Evolutionary conservation across 495 filamentous ascomycete species (phyloP).

Genomic region (Astrothelium subdiscretum): DNA sequence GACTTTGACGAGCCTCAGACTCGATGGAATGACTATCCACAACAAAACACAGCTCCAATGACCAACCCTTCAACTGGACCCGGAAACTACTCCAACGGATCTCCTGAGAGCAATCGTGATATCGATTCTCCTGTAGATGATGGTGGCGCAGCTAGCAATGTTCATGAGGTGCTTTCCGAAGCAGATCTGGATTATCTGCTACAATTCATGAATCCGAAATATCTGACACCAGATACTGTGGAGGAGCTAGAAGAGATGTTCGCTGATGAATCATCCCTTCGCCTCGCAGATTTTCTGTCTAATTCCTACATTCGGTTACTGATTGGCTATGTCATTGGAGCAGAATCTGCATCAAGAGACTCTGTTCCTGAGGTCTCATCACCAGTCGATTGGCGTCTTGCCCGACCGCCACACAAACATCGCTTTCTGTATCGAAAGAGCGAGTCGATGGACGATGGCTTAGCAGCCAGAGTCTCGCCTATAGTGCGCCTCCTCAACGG

Average conservation of each 20-base stretch:
- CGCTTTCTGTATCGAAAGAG: conserved; percentile 72
- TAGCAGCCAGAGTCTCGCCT: no score
- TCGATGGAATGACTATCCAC: conserved; percentile 37
- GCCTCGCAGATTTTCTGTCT: conserved; percentile 63
- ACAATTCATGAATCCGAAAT: conserved; percentile 76
- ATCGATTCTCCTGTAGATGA: no score
- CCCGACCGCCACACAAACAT: conserved; percentile 88
- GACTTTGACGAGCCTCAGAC: conserved; percentile 71
- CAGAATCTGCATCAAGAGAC: conserved; percentile 39
- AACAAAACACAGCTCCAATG: conserved; percentile 11
- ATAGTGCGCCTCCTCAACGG: conserved; percentile 64
- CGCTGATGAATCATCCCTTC: conserved; percentile 67
- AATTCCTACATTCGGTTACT: conserved; percentile 61
- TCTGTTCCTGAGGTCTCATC: conserved; percentile 18
- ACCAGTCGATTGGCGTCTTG: conserved; percentile 32
- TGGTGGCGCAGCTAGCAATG: no score
- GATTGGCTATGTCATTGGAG: conserved; percentile 52
- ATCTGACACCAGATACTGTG: conserved; percentile 88
- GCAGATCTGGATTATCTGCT: conserved; percentile 76
- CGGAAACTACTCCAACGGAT: no score
- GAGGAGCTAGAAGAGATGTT: conserved; percentile 72
- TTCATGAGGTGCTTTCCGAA: conserved; percentile 50
- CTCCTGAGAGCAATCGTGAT: no score
- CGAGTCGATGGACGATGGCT: no score
- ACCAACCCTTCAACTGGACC: no score